Base-by-base conservation (phyloP, 352 stramenopile species). In the Pythium pyrilobum region DNA sequence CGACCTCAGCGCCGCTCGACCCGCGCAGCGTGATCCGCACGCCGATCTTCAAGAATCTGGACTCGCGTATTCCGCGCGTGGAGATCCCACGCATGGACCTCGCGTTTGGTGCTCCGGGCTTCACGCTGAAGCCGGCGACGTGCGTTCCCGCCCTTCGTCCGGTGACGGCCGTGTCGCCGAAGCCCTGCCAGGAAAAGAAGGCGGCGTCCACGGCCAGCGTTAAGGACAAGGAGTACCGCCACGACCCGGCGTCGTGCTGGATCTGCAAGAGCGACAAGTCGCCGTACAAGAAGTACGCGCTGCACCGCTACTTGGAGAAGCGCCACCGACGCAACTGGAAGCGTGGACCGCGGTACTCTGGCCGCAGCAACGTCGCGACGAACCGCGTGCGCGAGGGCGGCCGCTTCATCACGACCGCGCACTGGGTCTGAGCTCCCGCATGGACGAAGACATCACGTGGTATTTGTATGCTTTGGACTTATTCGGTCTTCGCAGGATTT, bases 221-320 rank as follows among this genome's bases (percentile, higher is more conserved):
- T 2, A 52, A 61, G 52, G 41, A 59, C 23, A 12, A 34, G 5
- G 41, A 69, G 52, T 91, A 89, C 67, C 56, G 71, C 23, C 83
- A 93, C 62, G 72, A 92, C 64, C 59, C 81, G 13, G 64, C 71
- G 52, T 84, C 74, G 51, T 93, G 83, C 77, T 93, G 83, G 83
- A 89, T 93, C 54, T 93, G 83, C 77, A 91, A 92, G 74, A 90
- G 78, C 41, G 72, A 68, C 39, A 93, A 92, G 69, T 87, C 81
- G 39, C 52, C 75, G 31, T 79, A 89, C 57, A 83, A 81, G 60
- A 92, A 93, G 77, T 79, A 73, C 34, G 82, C 78, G 41, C 62
- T 93, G 52, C 83, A 93, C 57, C 83, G 83, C 16, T 93, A 85
- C 62, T 69, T 82, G 12, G 81, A 90, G 57, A 93, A 93, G 75